phyloP scores from a whole-genome alignment of 345 rosid species.

The Lumnitzera littorea region DNA sequence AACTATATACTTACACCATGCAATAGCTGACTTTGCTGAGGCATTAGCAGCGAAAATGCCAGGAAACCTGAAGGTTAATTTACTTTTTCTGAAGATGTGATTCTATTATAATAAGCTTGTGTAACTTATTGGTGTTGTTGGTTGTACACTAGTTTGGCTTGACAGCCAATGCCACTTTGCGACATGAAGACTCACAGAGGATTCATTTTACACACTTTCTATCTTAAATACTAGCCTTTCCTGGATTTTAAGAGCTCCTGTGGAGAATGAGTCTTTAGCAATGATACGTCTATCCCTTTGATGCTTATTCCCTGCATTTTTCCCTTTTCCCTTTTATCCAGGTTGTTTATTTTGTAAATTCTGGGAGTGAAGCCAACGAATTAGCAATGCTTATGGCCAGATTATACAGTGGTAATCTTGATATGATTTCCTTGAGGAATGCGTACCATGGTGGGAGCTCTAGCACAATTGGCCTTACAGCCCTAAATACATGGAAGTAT shows the following conservation, averaged over 20 bases:
- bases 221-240: too few relatives aligned
- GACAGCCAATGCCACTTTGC: too few relatives aligned
- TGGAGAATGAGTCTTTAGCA: too few relatives aligned
- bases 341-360: constrained; percentile 93
- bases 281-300: not conserved
- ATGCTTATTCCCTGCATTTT: not conserved
- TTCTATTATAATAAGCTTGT: too few relatives aligned
- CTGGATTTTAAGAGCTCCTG: too few relatives aligned
- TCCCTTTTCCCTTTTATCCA: constrained; percentile 18
- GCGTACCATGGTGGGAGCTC: constrained; percentile 98
- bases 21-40: constrained; percentile 84
- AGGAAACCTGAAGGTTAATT: constrained; percentile 68
- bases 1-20: constrained; percentile 79
- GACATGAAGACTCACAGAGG: too few relatives aligned
- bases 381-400: constrained; percentile 95
- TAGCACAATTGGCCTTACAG: constrained; percentile 77
- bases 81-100: not conserved
- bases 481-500: constrained; percentile 91
- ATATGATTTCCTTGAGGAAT: constrained; percentile 86
- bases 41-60: constrained; percentile 89
- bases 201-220: too few relatives aligned
- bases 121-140: too few relatives aligned
- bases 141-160: too few relatives aligned
- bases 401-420: constrained; percentile 70
- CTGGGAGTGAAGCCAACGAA: constrained; percentile 95